Base-by-base conservation (phyloP, 192 early-diverging fungal species). In the Umbelopsis isabellina region DNA sequence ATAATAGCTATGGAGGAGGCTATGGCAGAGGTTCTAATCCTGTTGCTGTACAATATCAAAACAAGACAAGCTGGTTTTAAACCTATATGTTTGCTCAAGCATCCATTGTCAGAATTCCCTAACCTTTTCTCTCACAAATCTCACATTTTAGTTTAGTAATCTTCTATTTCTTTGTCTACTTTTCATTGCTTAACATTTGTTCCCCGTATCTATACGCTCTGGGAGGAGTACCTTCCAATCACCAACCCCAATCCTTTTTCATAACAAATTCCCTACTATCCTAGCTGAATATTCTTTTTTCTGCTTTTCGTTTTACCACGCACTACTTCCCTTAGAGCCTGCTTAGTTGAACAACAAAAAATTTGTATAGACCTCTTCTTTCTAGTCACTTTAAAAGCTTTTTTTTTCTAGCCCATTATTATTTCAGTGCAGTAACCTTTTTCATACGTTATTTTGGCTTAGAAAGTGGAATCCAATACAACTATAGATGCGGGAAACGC, bases 21-120 rank as follows among this genome's bases (percentile, higher is more conserved):
- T 11, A 58, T 15, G 30, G 55, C 27, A 61, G 55, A 61, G 55
- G 55, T 35, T 61, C 55, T 13, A 61, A 35, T 3, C 18, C 27
- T 4, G 75, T 67, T 44, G 70, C 71, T 72, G 65, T 71, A 49
- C 66, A 61, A 23, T 71, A 71, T 49, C 78, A 80, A 46, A 80
- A 58, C 51, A 80, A 80, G 49, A 80, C 78, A 16, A 80, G 78
- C 66, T 80, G 78, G 78, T 80, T 80, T 65, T 80, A 70, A 72
- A 18, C 18, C 27, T 25, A 20, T 6, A 45, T 7, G 25, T 11
- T 15, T 55, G 15, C 0, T 21, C 27, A 67, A 49, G 2, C 21
- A 21, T 23, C 20, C 23, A 27, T 16, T 4, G 25, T 58, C 53
- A 35, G 35, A 30, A 4, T 11, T 58, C 13, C 27, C 23, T 6